Evolutionary conservation across 257 asterid genomes (phyloP), one percentile per base, ranked within the genome.

Genomic region (Gynochthodes officinalis): DNA sequence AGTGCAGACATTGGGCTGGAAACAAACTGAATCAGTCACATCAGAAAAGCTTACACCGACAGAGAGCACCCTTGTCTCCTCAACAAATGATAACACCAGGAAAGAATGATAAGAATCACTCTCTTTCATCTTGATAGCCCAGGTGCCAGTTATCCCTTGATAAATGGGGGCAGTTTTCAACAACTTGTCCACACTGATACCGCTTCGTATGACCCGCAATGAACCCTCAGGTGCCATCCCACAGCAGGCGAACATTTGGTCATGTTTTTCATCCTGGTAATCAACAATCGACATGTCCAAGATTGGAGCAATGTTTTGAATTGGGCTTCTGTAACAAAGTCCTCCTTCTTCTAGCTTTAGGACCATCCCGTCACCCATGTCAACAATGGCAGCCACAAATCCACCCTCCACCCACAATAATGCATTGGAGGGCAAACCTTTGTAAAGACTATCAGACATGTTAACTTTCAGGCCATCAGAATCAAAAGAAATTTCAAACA

Each of bases 161-260:
- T 94, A 94, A 59, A 85, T 82, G 50, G 98, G 95, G 75, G 90
- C 84, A 67, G 99, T 94, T 88, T 89, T 94, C 79, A 94, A 82
- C 83, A 92, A 84, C 78, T 88, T 94, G 65, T 92, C 98, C 81
- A 92, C 92, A 43, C 93, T 94, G 78, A 92, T 92, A 57, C 99
- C 99, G 86, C 90, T 91, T 32, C 98, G 86, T 80, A 94, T 90
- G 73, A 92, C 82, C 73, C 97, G 85, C 77, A 94, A 78, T 50
- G 97, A 91, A 67, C 99, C 98, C 78, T 92, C 97, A 66, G 96
- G 88, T 64, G 97, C 93, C 86, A 92, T 83, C 67, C 99, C 99
- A 76, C 97, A 89, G 93, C 98, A 94, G 67, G 99, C 98, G 84
- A 91, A 91, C 84, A 94, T 90, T 85, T 91, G 97, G 80, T 94